Conservation (phyloP, 2,329 filamentous ascomycete species). For the Aspergillus melleus region DNA sequence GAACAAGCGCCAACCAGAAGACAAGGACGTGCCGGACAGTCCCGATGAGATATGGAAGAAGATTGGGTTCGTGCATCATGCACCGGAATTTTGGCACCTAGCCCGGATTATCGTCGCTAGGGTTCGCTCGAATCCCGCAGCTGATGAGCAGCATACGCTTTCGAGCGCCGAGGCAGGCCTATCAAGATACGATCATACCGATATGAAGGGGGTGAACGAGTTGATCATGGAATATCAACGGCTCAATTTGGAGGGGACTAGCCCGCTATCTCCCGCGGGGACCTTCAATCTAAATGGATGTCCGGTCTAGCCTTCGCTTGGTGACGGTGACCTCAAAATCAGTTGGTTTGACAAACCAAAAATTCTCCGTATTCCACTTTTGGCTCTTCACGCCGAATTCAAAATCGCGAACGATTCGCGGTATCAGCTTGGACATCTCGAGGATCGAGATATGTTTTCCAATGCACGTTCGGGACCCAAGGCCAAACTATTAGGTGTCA, state of each 20-base stretch:
- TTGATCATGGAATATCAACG: slow-evolving; percentile 26
- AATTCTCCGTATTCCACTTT: slow-evolving; percentile 40
- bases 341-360: slow-evolving; percentile 47
- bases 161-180: neutral
- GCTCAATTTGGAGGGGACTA: slow-evolving; percentile 17
- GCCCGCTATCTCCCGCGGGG: no score
- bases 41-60: slow-evolving; percentile 26
- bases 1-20: slow-evolving; percentile 22
- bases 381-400: slow-evolving; percentile 20
- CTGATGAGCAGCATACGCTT: neutral
- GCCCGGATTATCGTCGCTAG: slow-evolving; percentile 23
- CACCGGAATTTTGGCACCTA: slow-evolving; percentile 30
- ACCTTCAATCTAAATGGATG: neutral
- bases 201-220: slow-evolving; percentile 27
- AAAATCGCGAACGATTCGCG: slow-evolving; percentile 32
- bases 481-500: slow-evolving; percentile 30
- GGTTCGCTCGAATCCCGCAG: slow-evolving; percentile 8
- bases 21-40: slow-evolving; percentile 15
- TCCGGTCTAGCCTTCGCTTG: neutral
- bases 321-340: slow-evolving; percentile 39
- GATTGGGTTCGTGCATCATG: slow-evolving; percentile 26
- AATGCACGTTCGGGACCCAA: slow-evolving; percentile 34
- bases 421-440: slow-evolving; percentile 40
- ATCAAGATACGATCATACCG: slow-evolving; percentile 23
- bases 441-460: slow-evolving; percentile 41